Evolutionary conservation across 179 eudicot species (phyloP), one percentile per base, ranked within the genome.

Genomic region (Patellifolia procumbens): DNA sequence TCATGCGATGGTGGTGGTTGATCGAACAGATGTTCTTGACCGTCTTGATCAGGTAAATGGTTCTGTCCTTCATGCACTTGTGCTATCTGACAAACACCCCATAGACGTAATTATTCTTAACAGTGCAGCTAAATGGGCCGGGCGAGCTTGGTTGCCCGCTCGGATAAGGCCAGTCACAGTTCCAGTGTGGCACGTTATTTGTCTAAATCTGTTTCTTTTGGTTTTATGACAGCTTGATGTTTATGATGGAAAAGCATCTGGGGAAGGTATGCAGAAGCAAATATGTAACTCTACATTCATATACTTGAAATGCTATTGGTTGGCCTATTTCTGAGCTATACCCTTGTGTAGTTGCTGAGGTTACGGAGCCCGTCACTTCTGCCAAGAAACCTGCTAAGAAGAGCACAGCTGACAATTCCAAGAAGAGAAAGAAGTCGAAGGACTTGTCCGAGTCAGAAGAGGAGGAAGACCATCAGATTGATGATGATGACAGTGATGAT

Each of bases 1-100:
- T 2, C 99, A 91, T 85, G 85, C 99, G 60, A 79, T 96, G 91
- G 99, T 90, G 84, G 91, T 96, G 45, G 91, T 96, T 74, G 97
- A 93, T 80, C 91, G 90, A 68, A 81, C 89, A 16, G 82, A 86
- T 79, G 77, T 88, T 63, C 70, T 74, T 46, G 96, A 91, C 48
- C 90, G 89, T 78, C 97, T 96, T 81, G 98, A 96, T 46, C 89
- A 89, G 98, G 99, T 96, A 49, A 16, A 8, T 51, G 31, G n/a
- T 34, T 9, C 72, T 39, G 5, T 16, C 32, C 55, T 28, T 13
- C n/a, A 59, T 9, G 20, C 20, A 17, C 7, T 60, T 26, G 10
- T n/a, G 28, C 60, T 22, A 22, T 32, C 7, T 34, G 6, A 29
- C 22, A 34, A 4, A 17, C 3, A 1, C 12, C 15, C 8, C 7